Conservation (phyloP, 2,329 filamentous ascomycete genomes). For the Reticulascus tulasneorum region DNA sequence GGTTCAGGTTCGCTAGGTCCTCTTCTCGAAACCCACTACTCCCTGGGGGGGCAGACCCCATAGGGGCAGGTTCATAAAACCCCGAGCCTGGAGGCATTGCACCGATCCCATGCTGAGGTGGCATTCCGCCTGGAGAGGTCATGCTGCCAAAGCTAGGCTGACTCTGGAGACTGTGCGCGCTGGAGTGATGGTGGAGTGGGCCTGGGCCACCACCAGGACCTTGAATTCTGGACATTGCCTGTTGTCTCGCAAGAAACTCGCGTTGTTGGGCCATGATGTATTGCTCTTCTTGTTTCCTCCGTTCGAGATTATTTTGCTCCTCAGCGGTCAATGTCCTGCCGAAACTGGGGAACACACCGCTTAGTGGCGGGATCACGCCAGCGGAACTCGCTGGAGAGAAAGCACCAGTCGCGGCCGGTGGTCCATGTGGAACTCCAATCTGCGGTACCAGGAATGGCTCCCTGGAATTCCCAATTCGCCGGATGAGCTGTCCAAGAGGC, state of each 20-base stretch:
- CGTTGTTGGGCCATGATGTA: slow-evolving; percentile 95
- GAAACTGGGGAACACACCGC: slow-evolving; percentile 91
- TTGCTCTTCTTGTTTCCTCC: slow-evolving; percentile 96
- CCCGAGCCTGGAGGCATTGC: slow-evolving; percentile 58
- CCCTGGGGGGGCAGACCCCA: slow-evolving; percentile 30
- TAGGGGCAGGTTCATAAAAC: slow-evolving; percentile 65
- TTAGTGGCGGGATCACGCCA: slow-evolving; percentile 80
- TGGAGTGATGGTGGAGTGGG: slow-evolving; percentile 83
- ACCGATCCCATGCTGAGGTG: slow-evolving; percentile 48
- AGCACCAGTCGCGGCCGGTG: slow-evolving; percentile 42
- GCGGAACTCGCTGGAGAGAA: slow-evolving; percentile 49
- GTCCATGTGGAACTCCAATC: slow-evolving; percentile 89
- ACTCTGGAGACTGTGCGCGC: slow-evolving; percentile 91
- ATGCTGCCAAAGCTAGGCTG: slow-evolving; percentile 97
- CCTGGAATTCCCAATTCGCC: slow-evolving; percentile 92
- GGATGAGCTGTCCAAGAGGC: slow-evolving; percentile 87
- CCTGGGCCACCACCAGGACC: slow-evolving; percentile 20
- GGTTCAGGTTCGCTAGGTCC: slow-evolving; percentile 63
- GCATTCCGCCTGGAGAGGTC: slow-evolving; percentile 70
- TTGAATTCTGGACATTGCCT: slow-evolving; percentile 60
- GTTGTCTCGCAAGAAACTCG: slow-evolving; percentile 85
- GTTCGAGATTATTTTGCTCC: slow-evolving; percentile 94
- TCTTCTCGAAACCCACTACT: slow-evolving; percentile 58
- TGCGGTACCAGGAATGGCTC: slow-evolving; percentile 97
- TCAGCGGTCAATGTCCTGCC: slow-evolving; percentile 94